Base-by-base conservation (phyloP, 305 asterid genomes). In the Withania somnifera region DNA sequence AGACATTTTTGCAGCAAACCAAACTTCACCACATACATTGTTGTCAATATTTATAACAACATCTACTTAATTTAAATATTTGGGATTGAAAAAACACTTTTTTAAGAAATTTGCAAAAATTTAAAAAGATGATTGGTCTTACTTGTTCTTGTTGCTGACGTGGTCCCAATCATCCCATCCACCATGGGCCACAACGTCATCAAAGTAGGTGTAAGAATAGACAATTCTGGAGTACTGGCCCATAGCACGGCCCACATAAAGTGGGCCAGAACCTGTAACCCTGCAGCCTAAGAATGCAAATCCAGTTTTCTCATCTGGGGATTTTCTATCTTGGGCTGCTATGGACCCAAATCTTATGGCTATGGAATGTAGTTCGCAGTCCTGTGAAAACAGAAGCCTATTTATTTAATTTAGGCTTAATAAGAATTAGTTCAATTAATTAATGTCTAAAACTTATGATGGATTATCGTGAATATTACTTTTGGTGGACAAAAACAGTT, bases 161-260 rank as follows among this genome's bases (percentile, higher is more conserved):
- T 91, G 97, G 86, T 90, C 95, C 97, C 97, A 91, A 20, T 93
- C 95, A 84, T 94, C 98, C 98, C 98, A 93, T 0, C 98, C 98
- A 0, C 95, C 97, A 19, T 80, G 97, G 22, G 97, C 95, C 1
- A 94, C 94, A 51, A 94, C 66, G 84, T 93, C 85, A 75, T 87
- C 97, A 67, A 94, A 94, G 73, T 91, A 88, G 3, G 97, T 94
- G 67, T 87, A 90, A 7, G 98, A 91, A 81, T 52, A 93, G 4
- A 94, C 94, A 6, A 94, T 93, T 79, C 97, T 87, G 3, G 97
- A 94, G 66, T 91, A 94, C 5, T 91, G 95, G 81, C 98, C 98
- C 97, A 94, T 93, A 2, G 98, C 97, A 1, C 97, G 98, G 66
- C 97, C 98, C 86, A 93, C 97, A 45, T 94, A 94, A 0, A 93